Percentiles rank a stretch among this genome's conserved stretches.
These are phyloP conservation scores for Quillaja saponaria DNA, from an alignment of 306 rosid species.

Conservation along the genomic window DNA sequence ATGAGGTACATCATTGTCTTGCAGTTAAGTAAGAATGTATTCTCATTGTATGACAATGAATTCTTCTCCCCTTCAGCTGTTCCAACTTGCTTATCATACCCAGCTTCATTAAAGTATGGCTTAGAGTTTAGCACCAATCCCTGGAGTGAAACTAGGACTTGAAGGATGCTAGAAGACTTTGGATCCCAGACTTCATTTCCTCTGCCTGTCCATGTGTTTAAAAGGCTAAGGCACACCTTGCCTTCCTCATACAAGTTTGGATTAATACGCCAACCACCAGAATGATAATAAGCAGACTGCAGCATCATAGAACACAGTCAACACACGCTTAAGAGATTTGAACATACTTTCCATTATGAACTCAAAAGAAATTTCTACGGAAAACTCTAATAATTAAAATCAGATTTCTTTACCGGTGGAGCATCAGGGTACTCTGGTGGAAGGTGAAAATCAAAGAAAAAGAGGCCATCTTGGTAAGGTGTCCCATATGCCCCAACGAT, in stretches of 20 bases:
- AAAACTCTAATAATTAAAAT: conserved; percentile 14
- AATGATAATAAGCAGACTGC: conserved; percentile 98
- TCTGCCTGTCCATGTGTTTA: conserved; percentile 97
- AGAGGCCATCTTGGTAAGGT: conserved; percentile 99
- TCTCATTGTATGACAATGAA: conserved; percentile 93
- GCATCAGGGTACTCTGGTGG: conserved; percentile 95
- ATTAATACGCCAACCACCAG: conserved; percentile 99
- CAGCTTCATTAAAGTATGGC: conserved; percentile 99
- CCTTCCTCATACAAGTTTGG: conserved; percentile 99
- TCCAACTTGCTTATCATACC: conserved; percentile 95
- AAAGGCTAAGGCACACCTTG: conserved; percentile 97
- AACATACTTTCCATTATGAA: conserved; percentile 18
- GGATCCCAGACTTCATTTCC: conserved; percentile 99
- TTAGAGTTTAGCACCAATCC: conserved; percentile 91
- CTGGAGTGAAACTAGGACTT: conserved; percentile 95
- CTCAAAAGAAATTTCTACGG: conserved; percentile 9
- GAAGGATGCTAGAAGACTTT: conserved; percentile 95
- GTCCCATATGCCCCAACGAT: conserved; percentile 99
- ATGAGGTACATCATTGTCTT: conserved; percentile 93
- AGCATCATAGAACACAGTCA: conserved; percentile 38
- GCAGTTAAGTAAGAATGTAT: conserved; percentile 85
- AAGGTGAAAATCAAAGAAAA: conserved; percentile 98
- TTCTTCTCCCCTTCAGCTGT: conserved; percentile 99
- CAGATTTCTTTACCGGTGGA: conserved; percentile 74
- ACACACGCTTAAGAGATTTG: conserved; percentile 25